Base-by-base conservation (phyloP, 2,329 filamentous ascomycete genomes). In the Lecanicillium sp. region DNA sequence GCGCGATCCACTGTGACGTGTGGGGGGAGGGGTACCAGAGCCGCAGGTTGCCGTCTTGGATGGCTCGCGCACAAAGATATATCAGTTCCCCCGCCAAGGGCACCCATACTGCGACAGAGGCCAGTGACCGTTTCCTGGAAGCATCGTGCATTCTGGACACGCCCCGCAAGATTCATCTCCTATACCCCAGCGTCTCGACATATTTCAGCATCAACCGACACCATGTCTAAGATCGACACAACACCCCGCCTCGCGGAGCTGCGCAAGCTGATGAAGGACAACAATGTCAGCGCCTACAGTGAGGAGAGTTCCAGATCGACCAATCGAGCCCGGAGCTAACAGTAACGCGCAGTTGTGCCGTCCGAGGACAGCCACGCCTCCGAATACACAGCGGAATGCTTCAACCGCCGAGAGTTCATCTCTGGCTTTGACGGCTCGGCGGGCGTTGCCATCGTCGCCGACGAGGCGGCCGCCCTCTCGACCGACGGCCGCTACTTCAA, bases 401-500 rank as follows among this genome's bases (percentile, higher is more conserved):
- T 98, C 72, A 90, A 79, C 52, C 83, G 93, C 56, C 84, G 93
- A 73, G 88, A 84, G 63, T 96, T 84, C 62, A 95, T 98, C 58
- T 90, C 83, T 52, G 91, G 93, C 21, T 98, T 98, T 67, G 89
- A 88, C 50, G 93, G 93, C 48, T 98, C 93, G 9, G 91, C 93
- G 36, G 93, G 93, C 50, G 95, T 88, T 54, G 93, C 90, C 32
- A 84, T 98, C 43, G 77, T 98, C 49, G 93, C 90, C 2, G 78
- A 81, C 42, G 84, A 89, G 44, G 90, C 90, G 66, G 93, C 93
- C 14, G 88, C 89, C 12, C 72, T 98, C 49, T 89, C 93, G 11
- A 98, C 93, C 24, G 93, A 98, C 64, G 93, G 93, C 24, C 84
- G 93, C 55, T 98, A 98, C 69, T 98, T 97, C 76, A 97, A 95